A percentile compares a stretch with the other conserved stretches of the same genome.
Conservation (phyloP, 73 alveolate genomes). For the Urostyla sp. region DNA sequence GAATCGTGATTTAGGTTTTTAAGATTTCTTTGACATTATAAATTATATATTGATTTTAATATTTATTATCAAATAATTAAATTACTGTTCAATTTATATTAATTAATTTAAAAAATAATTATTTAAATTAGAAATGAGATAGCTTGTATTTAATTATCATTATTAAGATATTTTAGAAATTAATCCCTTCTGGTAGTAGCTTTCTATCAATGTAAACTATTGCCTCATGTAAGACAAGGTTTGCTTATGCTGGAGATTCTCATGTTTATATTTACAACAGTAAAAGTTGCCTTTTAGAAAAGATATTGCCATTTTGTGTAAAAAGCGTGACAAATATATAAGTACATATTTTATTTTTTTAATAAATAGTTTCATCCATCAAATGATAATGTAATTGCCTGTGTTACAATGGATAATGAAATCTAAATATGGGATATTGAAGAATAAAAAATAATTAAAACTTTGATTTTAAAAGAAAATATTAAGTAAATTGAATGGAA, state of each 20-base stretch:
- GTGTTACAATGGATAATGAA: slow-evolving; percentile 18
- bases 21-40: no score
- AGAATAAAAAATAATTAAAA: not conserved
- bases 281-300: slow-evolving; percentile 14
- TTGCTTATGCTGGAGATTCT: slow-evolving; percentile 53
- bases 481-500: slow-evolving; percentile 35
- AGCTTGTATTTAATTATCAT: no score
- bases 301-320: slow-evolving; percentile 44
- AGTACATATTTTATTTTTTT: no score
- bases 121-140: no score
- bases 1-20: no score
- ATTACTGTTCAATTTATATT: no score
- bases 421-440: slow-evolving; percentile 31
- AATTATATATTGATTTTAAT: no score
- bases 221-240: not conserved
- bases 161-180: slow-evolving; percentile 12
- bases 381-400: slow-evolving; percentile 3
- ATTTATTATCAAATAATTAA: no score
- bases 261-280: slow-evolving; percentile 38
- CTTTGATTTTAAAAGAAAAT: not conserved
- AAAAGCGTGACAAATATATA: slow-evolving; percentile 38
- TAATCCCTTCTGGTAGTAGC: slow-evolving; percentile 37
- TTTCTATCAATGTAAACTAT: slow-evolving; percentile 22
- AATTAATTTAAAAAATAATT: no score
- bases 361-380: slow-evolving; percentile 19